Base-by-base conservation (phyloP, 2,329 filamentous ascomycete genomes). In the Immersiporthe knoxdaviesiana region DNA sequence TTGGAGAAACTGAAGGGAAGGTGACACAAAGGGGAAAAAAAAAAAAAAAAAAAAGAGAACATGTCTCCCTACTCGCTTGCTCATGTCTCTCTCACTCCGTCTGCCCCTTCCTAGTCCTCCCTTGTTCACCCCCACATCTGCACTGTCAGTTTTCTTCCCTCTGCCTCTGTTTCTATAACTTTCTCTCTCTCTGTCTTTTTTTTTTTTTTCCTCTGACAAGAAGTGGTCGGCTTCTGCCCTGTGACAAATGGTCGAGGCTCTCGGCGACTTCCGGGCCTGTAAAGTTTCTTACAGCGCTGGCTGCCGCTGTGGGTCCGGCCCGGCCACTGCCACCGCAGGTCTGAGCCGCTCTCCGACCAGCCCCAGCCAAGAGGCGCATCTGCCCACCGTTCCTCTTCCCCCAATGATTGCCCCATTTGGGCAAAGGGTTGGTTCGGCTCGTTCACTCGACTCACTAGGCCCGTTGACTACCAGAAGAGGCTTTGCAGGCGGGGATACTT, bases 251-350 rank as follows among this genome's bases (percentile, higher is more conserved):
- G 52, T 56, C 27, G 24, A 56, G 63, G 63, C 63, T 35, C 52
- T 65, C 76, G 76, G 76, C 76, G 76, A 76, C 72, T 74, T 78
- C 76, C 76, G 76, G 73, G 21, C 35, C n/a, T 21, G 39, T 69
- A 41, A 47, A 16, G 63, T 67, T 69, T 67, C 69, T 63, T 68
- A 62, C 63, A 63, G 59, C 62, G 62, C 63, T 67, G 70, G 68
- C 70, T 24, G 66, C 70, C 65, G 70, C 52, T 59, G 65, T 71
- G 68, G 67, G 54, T 67, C 62, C 69, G 71, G 69, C 30, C 37
- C 71, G 72, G 65, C 69, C 66, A 67, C 67, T 67, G 65, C 60
- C 65, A 60, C 41, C 60, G 39, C 35, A 59, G 52, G 63, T 44
- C 27, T 59, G 39, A 61, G 65, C 65, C 65, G 65, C 47, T 44